These are phyloP conservation scores for Blastomyces emzantsi DNA, from an alignment of 2,329 filamentous ascomycete genomes.

Conservation along the genomic window DNA sequence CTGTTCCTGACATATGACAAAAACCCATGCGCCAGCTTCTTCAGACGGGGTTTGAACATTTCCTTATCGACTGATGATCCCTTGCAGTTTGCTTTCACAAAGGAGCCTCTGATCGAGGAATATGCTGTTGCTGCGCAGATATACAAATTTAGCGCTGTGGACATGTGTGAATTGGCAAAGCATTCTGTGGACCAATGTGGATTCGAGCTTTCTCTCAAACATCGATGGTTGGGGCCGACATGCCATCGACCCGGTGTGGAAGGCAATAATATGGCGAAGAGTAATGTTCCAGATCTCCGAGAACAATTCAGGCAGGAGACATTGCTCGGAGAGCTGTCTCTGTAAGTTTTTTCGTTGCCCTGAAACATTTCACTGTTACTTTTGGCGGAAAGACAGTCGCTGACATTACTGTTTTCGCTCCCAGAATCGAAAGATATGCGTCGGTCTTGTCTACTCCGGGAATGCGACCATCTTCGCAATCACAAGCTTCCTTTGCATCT, in stretches of 20 bases:
- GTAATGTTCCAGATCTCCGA: slow-evolving; percentile 87
- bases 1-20: slow-evolving; percentile 93
- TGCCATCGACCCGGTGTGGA: slow-evolving; percentile 68
- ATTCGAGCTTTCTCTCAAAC: slow-evolving; percentile 81
- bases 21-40: slow-evolving; percentile 93
- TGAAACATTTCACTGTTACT: background rate
- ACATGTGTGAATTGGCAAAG: slow-evolving; percentile 97
- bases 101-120: slow-evolving; percentile 95
- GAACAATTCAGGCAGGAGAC: slow-evolving; percentile 87
- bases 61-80: slow-evolving; percentile 95
- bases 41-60: slow-evolving; percentile 88
- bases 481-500: slow-evolving; percentile 2
- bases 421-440: slow-evolving; percentile 25
- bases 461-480: background rate
- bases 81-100: slow-evolving; percentile 95
- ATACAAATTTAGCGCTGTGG: slow-evolving; percentile 91
- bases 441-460: slow-evolving; percentile 7
- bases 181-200: slow-evolving; percentile 93
- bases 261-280: slow-evolving; percentile 91
- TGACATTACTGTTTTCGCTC: background rate
- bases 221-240: slow-evolving; percentile 77
- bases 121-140: slow-evolving; percentile 98
- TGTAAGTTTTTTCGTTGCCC: slow-evolving; percentile 47
- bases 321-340: slow-evolving; percentile 67
- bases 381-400: background rate